A percentile compares a stretch with the other conserved stretches of the same genome.
Conservation (phyloP, 2,329 filamentous ascomycete species). For the Diaporthe velutina region DNA sequence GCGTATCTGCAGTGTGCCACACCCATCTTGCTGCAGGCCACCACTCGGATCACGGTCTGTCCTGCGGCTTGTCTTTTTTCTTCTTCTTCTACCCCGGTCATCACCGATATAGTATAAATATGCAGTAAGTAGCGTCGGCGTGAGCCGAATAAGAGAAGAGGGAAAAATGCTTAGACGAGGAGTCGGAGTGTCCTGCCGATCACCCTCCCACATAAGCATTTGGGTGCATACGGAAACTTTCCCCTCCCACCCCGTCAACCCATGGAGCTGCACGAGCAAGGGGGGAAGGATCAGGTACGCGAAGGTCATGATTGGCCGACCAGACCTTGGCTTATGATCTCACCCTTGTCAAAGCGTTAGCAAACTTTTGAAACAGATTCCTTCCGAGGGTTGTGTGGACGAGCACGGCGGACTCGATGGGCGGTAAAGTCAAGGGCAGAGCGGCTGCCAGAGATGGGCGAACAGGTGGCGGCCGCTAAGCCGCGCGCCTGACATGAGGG, state of each 20-base stretch:
- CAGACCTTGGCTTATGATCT: not conserved
- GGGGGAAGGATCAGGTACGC: conserved; percentile 8
- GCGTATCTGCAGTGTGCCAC: not conserved
- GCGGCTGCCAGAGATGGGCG: not conserved
- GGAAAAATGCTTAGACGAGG: not conserved
- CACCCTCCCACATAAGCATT: not conserved
- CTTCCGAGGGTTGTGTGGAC: not conserved
- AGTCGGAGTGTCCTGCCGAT: not conserved
- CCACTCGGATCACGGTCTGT: conserved; percentile 4
- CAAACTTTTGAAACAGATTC: conserved; percentile 13
- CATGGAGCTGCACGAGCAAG: conserved; percentile 21
- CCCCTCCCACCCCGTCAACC: not conserved
- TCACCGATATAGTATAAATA: not conserved
- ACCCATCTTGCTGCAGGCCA: not conserved
- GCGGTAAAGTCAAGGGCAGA: conserved; percentile 1
- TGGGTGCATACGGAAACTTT: not conserved
- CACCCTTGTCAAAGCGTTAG: not conserved
- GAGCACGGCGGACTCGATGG: not conserved
- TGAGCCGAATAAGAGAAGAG: not conserved
- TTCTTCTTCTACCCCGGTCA: not conserved
- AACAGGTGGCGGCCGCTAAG: conserved; percentile 1
- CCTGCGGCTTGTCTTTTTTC: not conserved
- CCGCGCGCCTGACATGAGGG: conserved; percentile 22
- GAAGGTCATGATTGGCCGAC: not conserved
- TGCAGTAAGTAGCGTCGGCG: not conserved